Evolutionary conservation across 345 rosid species (phyloP).

Genomic region (Draba incana): DNA sequence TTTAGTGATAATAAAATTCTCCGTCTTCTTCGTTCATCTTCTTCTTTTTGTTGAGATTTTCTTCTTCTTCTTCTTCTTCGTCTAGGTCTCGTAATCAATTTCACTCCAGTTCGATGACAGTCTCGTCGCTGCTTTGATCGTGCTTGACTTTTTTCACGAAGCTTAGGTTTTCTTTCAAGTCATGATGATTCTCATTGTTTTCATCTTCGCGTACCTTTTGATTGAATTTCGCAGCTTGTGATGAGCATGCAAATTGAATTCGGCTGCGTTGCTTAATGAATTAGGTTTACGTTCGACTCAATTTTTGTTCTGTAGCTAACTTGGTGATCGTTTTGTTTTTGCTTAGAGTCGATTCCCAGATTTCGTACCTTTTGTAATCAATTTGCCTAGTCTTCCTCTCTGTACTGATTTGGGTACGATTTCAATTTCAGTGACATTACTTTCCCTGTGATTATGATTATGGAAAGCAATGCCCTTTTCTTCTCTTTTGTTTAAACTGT

Average conservation of each 20-base stretch:
- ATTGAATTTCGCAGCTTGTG: constrained; percentile 11
- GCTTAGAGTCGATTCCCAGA: background rate
- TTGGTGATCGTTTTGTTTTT: constrained; percentile 16
- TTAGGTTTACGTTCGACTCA: constrained; percentile 6
- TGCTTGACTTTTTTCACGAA: constrained; percentile 5
- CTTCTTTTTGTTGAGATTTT: background rate
- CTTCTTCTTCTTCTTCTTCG: constrained; percentile 5
- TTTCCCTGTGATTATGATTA: background rate
- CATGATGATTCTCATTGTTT: constrained; percentile 12
- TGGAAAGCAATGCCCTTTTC: constrained; percentile 13
- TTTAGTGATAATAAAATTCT: background rate
- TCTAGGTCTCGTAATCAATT: constrained; percentile 21
- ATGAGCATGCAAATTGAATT: constrained; percentile 9
- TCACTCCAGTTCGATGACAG: constrained; percentile 22
- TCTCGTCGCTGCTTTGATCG: constrained; percentile 24
- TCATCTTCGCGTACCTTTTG: background rate
- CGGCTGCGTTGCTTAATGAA: background rate
- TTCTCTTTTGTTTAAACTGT: background rate
- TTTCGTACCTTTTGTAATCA: background rate
- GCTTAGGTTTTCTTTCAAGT: background rate
- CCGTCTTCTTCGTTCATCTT: background rate
- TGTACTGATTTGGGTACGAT: background rate
- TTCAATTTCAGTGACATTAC: background rate
- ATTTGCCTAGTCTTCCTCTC: background rate
- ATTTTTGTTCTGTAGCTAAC: background rate